A percentile compares a stretch with the other conserved stretches of the same genome.
Conservation (phyloP, 306 rosid species). For the Vicia villosa region DNA sequence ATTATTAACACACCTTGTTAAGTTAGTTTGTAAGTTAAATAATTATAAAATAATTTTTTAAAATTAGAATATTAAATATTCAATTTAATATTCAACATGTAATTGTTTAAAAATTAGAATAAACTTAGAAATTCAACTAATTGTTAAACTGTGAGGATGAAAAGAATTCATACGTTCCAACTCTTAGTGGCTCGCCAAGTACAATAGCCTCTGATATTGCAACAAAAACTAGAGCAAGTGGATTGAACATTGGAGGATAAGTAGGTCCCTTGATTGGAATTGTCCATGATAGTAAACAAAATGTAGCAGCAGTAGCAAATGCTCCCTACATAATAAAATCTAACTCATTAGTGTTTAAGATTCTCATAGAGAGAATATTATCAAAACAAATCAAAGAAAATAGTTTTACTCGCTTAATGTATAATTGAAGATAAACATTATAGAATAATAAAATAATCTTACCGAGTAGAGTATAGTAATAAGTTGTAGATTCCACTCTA, state of each 20-base stretch:
- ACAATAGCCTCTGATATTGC: slow-evolving; percentile 56
- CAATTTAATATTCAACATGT: no score
- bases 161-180: slow-evolving; percentile 55
- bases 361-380: not conserved
- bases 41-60: no score
- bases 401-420: not conserved
- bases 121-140: no score
- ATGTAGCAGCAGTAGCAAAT: slow-evolving; percentile 59
- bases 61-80: no score
- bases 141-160: not conserved
- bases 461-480: slow-evolving; percentile 73
- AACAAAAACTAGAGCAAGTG: slow-evolving; percentile 62
- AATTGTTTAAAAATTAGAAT: no score
- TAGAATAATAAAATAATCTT: not conserved
- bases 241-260: slow-evolving; percentile 78
- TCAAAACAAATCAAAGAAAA: not conserved
- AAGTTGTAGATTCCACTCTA: slow-evolving; percentile 62
- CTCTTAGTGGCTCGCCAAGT: slow-evolving; percentile 52
- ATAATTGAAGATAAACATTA: no score
- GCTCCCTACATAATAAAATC: slow-evolving; percentile 47
- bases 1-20: no score
- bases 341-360: not conserved
- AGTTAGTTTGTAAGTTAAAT: no score
- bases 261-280: slow-evolving; percentile 59
- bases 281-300: slow-evolving; percentile 60